Conservation (phyloP, 2,329 filamentous ascomycete genomes). For the Calonectria henricotiae region DNA sequence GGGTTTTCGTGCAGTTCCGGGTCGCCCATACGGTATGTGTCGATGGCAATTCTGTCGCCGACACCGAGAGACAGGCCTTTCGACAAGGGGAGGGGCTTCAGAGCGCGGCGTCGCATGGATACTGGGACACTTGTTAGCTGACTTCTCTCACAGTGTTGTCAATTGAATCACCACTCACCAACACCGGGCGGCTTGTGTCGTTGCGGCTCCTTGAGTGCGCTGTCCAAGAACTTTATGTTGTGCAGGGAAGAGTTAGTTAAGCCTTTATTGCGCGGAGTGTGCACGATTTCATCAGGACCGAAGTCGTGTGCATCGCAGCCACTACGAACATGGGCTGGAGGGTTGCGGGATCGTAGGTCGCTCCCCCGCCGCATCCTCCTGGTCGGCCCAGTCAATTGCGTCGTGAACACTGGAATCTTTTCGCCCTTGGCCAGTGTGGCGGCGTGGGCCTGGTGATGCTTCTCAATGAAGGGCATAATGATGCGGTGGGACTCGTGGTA, state of each 20-base stretch:
- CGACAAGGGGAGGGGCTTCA: conserved; percentile 1
- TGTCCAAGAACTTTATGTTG: conserved; percentile 14
- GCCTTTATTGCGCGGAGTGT: background rate
- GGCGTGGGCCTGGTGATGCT: conserved; percentile 1
- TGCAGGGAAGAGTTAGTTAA: conserved; percentile 6
- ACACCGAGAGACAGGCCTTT: conserved; percentile 62
- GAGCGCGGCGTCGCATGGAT: conserved; percentile 1
- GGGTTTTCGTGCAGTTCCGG: conserved; percentile 28
- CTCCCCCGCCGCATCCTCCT: background rate
- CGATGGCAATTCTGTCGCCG: conserved; percentile 17
- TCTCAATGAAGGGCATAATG: conserved; percentile 9
- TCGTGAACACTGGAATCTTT: conserved; percentile 8
- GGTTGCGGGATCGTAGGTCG: conserved; percentile 7
- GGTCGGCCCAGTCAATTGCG: conserved; percentile 13
- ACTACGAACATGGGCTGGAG: conserved; percentile 9
- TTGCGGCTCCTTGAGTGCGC: background rate
- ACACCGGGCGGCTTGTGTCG: conserved; percentile 12
- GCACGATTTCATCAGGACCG: conserved; percentile 1
- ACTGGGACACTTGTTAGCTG: background rate
- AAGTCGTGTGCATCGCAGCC: conserved; percentile 12
- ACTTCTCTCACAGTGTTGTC: background rate
- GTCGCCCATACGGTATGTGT: conserved; percentile 26
- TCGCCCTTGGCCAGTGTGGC: background rate
- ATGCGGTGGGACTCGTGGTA: conserved; percentile 9
- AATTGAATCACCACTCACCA: background rate